Evolutionary conservation across 805 yeast genomes (phyloP).

Genomic region (Metschnikowia orientalis): DNA sequence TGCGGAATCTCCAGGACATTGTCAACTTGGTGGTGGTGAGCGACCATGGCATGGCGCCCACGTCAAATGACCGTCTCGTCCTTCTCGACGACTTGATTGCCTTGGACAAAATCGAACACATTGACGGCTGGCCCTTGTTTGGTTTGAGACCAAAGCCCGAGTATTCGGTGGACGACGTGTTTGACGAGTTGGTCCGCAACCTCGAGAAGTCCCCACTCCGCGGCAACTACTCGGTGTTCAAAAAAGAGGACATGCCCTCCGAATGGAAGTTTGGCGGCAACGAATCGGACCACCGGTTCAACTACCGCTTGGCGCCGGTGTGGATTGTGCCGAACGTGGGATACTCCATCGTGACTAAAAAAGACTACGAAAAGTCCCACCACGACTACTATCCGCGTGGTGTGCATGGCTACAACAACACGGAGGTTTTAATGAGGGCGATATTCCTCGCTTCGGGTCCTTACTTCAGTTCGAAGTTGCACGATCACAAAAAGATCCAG

Average conservation of each 20-base stretch:
- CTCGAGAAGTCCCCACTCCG: conserved; percentile 22
- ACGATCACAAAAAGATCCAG: conserved; percentile 29
- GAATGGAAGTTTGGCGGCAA: conserved; percentile 55
- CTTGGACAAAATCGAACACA: conserved; percentile 49
- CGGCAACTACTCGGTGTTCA: conserved; percentile 44
- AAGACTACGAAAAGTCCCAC: conserved; percentile 46
- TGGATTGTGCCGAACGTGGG: conserved; percentile 86
- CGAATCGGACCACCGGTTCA: conserved; percentile 33
- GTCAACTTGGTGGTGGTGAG: conserved; percentile 77
- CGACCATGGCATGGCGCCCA: conserved; percentile 94
- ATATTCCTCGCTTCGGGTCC: conserved; percentile 81
- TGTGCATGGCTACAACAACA: conserved; percentile 80
- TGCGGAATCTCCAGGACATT: conserved; percentile 56
- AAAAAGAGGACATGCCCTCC: conserved; percentile 49
- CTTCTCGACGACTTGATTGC: conserved; percentile 70
- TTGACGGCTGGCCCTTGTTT: conserved; percentile 83
- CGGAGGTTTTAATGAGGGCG: conserved; percentile 78
- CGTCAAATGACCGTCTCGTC: conserved; percentile 63
- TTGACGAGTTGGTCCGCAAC: conserved; percentile 35
- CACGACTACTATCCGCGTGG: conserved; percentile 62
- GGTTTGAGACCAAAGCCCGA: conserved; percentile 60
- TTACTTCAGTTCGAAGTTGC: conserved; percentile 45
- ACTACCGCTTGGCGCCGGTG: conserved; percentile 71
- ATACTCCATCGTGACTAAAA: conserved; percentile 63
- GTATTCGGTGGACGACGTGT: conserved; percentile 41